Evolutionary conservation across 371 early-diverging fungal genomes (phyloP).

Genomic region (Saksenaea oblongispora): DNA sequence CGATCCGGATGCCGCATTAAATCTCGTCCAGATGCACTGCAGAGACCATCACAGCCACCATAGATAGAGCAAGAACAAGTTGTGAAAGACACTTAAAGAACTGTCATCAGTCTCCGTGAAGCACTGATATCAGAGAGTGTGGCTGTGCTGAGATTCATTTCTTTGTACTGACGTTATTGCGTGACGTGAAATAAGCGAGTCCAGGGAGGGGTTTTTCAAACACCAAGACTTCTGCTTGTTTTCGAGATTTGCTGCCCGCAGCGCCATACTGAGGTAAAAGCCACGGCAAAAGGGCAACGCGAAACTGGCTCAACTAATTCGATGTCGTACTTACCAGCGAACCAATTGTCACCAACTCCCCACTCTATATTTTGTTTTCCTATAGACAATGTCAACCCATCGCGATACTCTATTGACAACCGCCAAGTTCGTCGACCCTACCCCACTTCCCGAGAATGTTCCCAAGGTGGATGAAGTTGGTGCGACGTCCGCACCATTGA

Average conservation of each 20-base stretch:
- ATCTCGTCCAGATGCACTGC: too few relatives aligned
- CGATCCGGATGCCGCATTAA: too few relatives aligned
- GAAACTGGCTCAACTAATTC: neutral
- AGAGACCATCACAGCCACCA: too few relatives aligned
- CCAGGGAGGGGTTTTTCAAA: too few relatives aligned
- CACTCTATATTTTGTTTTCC: neutral
- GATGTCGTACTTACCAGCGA: neutral
- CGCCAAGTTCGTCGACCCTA: conserved; percentile 69
- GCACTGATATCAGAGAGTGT: too few relatives aligned
- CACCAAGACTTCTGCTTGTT: too few relatives aligned
- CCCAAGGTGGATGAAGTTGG: conserved; percentile 90
- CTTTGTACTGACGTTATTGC: too few relatives aligned
- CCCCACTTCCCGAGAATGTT: conserved; percentile 68
- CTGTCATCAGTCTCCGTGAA: too few relatives aligned
- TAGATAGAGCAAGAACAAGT: too few relatives aligned
- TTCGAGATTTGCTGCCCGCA: neutral
- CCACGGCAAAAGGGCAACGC: neutral
- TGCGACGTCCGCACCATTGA: conserved; percentile 89
- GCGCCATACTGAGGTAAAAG: neutral
- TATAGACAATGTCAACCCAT: conserved; percentile 34
- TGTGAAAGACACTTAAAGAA: too few relatives aligned
- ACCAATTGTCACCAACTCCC: neutral
- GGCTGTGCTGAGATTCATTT: too few relatives aligned
- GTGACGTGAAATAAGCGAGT: too few relatives aligned
- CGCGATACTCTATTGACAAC: conserved; percentile 36